phyloP scores from a whole-genome alignment of 2,329 filamentous ascomycete genomes.

The Monosporascus sp. region DNA sequence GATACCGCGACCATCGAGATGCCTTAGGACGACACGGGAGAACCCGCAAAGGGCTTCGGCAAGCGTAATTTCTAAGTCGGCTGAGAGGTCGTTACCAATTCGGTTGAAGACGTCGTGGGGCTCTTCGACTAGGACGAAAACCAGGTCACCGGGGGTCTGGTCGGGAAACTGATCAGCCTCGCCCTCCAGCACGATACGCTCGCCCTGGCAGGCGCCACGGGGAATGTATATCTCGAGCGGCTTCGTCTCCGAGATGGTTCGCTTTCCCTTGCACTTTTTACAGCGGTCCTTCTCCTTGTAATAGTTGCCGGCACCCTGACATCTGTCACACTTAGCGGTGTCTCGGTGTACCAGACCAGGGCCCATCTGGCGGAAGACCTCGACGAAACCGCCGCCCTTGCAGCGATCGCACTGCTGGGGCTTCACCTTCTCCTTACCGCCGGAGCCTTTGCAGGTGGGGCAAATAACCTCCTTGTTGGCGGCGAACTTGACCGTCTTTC shows the following conservation, averaged over 20 bases:
- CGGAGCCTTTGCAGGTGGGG: conserved; percentile 77
- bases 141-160: conserved; percentile 84
- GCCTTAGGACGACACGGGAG: conserved; percentile 81
- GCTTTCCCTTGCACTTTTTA: conserved; percentile 96
- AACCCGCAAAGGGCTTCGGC: conserved; percentile 85
- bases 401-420: conserved; percentile 77
- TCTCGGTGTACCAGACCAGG: conserved; percentile 82
- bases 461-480: conserved; percentile 94
- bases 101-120: conserved; percentile 78
- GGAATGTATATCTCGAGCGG: conserved; percentile 95
- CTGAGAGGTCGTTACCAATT: conserved; percentile 76
- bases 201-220: conserved; percentile 77
- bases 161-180: conserved; percentile 92
- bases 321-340: conserved; percentile 74
- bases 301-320: conserved; percentile 76
- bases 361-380: conserved; percentile 76
- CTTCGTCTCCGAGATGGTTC: conserved; percentile 83
- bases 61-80: conserved; percentile 74
- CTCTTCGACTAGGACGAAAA: conserved; percentile 81
- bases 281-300: conserved; percentile 97
- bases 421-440: conserved; percentile 89
- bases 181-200: conserved; percentile 83
- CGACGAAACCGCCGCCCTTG: conserved; percentile 70
- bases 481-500: conserved; percentile 95
- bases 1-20: conserved; percentile 90